Percentiles rank a stretch among this genome's conserved stretches.
Evolutionary conservation across 2,329 filamentous ascomycete species (phyloP).

Genomic region (Botrytis sinoallii): DNA sequence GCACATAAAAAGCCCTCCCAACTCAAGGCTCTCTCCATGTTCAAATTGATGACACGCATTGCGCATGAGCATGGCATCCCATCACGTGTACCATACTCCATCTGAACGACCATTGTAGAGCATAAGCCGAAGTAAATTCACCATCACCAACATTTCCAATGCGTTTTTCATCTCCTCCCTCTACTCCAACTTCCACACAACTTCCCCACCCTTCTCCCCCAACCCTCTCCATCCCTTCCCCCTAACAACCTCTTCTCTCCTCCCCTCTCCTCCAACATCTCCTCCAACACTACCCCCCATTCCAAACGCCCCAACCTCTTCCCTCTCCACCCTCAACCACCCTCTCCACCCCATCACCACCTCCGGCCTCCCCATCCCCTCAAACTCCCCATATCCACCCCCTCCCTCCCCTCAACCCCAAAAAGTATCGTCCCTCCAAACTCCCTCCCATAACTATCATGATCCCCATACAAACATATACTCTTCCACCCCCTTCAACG

Average conservation of each 20-base stretch:
- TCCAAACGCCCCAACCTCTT: constrained; percentile 28
- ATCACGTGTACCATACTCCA: not conserved
- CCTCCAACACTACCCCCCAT: constrained; percentile 34
- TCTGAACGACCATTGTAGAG: not conserved
- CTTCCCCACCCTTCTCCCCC: constrained; percentile 26
- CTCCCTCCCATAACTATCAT: constrained; percentile 32
- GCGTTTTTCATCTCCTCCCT: not conserved
- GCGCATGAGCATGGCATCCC: not conserved
- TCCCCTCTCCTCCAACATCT: constrained; percentile 31
- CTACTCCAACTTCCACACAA: constrained; percentile 24
- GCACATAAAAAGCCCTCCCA: not conserved
- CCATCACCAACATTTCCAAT: not conserved
- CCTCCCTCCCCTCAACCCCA: constrained; percentile 29
- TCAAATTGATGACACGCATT: not conserved
- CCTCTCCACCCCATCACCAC: constrained; percentile 34
- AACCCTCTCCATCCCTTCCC: constrained; percentile 31
- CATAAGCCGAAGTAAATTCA: not conserved
- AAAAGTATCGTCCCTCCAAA: constrained; percentile 35
- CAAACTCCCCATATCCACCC: constrained; percentile 22
- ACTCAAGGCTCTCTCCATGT: not conserved
- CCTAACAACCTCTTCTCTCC: constrained; percentile 27
- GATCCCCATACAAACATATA: constrained; percentile 36
- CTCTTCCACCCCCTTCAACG: constrained; percentile 29
- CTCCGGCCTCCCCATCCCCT: constrained; percentile 19
- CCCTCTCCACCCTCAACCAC: constrained; percentile 35